A percentile compares a stretch with the other conserved stretches of the same genome.
phyloP scores from a whole-genome alignment of 2,329 filamentous ascomycete genomes.

The Bisporella sp. region DNA sequence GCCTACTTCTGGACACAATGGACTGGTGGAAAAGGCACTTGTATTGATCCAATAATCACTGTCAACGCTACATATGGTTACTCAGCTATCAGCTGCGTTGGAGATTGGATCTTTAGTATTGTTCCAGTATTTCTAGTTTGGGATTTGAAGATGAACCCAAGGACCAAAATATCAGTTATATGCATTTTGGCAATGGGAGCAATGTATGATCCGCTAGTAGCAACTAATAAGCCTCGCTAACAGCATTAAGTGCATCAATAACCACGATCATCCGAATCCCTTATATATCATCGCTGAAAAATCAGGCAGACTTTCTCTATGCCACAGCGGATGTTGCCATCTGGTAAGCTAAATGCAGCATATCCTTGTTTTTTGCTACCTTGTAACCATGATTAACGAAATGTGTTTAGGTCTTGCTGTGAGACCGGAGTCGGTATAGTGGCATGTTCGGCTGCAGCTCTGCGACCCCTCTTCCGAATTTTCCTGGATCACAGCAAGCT shows the following conservation, averaged over 20 bases:
- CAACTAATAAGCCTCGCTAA: neutral
- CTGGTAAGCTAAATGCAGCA: conserved; percentile 16
- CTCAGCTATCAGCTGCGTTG: conserved; percentile 36
- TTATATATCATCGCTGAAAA: conserved; percentile 28
- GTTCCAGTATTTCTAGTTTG: conserved; percentile 45
- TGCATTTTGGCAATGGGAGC: conserved; percentile 43
- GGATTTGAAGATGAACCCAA: conserved; percentile 40
- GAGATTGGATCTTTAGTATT: conserved; percentile 42
- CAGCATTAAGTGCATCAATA: conserved; percentile 25
- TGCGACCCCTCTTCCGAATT: conserved; percentile 24
- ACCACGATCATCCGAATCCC: conserved; percentile 33
- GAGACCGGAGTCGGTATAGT: conserved; percentile 32
- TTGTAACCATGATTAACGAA: too few species aligned
- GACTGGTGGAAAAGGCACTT: conserved; percentile 31
- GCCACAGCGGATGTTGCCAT: conserved; percentile 31
- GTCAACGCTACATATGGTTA: conserved; percentile 38
- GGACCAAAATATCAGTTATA: conserved; percentile 39
- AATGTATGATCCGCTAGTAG: conserved; percentile 30
- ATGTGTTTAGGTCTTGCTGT: conserved; percentile 20
- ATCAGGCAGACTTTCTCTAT: conserved; percentile 28
- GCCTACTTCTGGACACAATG: conserved; percentile 41
- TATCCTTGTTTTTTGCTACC: too few species aligned
- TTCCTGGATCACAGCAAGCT: conserved; percentile 3
- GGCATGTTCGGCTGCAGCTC: conserved; percentile 29
- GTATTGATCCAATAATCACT: conserved; percentile 33